These are phyloP conservation scores for Tetrapisispora arboricola DNA, from an alignment of 805 yeast genomes.

Conservation along the genomic window DNA sequence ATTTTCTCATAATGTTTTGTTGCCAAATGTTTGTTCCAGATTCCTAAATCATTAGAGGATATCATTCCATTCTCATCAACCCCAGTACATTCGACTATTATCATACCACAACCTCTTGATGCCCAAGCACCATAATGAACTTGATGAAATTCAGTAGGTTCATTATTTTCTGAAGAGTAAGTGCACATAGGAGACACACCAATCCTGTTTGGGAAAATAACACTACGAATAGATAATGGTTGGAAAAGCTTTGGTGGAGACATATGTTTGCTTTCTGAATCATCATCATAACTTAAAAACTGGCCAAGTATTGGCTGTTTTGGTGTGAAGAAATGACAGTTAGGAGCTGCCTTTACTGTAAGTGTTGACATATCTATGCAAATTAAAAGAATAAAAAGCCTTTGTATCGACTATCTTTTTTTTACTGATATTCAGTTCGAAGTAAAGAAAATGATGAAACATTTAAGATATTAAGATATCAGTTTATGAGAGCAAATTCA, in stretches of 20 bases:
- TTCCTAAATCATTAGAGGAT: constrained; percentile 39
- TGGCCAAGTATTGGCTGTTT: constrained; percentile 10
- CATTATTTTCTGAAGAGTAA: constrained; percentile 36
- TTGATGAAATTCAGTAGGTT: constrained; percentile 37
- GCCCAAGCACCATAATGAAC: constrained; percentile 42
- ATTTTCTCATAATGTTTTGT: constrained; percentile 26
- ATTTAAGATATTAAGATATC: too few species aligned
- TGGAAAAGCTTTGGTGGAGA: constrained; percentile 32
- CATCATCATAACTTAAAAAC: constrained; percentile 4
- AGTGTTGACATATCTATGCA: not conserved
- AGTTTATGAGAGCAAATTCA: too few species aligned
- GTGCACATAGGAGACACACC: constrained; percentile 51
- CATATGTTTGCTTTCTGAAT: not conserved
- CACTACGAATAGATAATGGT: constrained; percentile 34
- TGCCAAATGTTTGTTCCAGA: constrained; percentile 44
- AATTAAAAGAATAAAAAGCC: not conserved
- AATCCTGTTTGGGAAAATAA: constrained; percentile 39
- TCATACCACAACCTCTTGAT: constrained; percentile 39
- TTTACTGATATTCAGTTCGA: too few species aligned
- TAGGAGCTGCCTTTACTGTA: constrained; percentile 3
- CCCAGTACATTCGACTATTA: constrained; percentile 38
- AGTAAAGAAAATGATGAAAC: too few species aligned
- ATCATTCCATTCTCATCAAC: constrained; percentile 34
- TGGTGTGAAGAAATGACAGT: constrained; percentile 9
- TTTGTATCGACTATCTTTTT: not conserved